Conservation (phyloP, 1,139 yeast species). For the Yamadazyma siamensis region DNA sequence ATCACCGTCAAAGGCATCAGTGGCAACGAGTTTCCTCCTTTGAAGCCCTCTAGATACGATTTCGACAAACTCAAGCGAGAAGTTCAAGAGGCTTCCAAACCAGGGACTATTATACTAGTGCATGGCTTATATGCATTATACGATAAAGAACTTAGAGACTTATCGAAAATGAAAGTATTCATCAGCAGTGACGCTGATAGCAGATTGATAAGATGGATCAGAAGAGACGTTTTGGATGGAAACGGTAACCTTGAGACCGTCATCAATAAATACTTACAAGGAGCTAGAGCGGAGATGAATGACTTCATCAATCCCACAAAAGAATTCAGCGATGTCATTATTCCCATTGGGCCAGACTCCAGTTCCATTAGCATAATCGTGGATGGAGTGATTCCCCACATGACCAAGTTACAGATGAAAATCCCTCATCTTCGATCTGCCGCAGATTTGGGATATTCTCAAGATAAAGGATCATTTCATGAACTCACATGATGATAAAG, state of each 20-base stretch:
- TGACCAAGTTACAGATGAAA: constrained; percentile 22
- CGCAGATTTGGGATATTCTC: constrained; percentile 29
- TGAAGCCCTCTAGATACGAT: constrained; percentile 41
- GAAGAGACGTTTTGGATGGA: constrained; percentile 36
- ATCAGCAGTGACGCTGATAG: constrained; percentile 88
- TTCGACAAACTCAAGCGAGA: constrained; percentile 22
- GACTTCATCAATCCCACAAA: constrained; percentile 74
- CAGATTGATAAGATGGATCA: constrained; percentile 72
- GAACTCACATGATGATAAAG: constrained; percentile 29
- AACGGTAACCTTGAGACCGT: constrained; percentile 35
- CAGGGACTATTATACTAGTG: constrained; percentile 45
- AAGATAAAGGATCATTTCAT: constrained; percentile 50
- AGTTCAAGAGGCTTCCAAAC: constrained; percentile 19
- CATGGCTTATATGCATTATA: constrained; percentile 82
- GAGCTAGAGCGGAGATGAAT: constrained; percentile 74
- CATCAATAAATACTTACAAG: constrained; percentile 57
- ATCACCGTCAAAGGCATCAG: constrained; percentile 23
- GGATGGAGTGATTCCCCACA: constrained; percentile 58
- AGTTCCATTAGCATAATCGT: constrained; percentile 65
- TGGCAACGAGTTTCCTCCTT: constrained; percentile 17
- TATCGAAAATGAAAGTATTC: constrained; percentile 67
- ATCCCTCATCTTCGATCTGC: constrained; percentile 19
- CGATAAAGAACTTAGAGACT: constrained; percentile 53
- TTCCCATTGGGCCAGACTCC: constrained; percentile 70
- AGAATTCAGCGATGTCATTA: constrained; percentile 73